Evolutionary conservation across 2,329 filamentous ascomycete species (phyloP), one percentile per base, ranked within the genome.

Genomic region (Pestalotiopsis sp.): DNA sequence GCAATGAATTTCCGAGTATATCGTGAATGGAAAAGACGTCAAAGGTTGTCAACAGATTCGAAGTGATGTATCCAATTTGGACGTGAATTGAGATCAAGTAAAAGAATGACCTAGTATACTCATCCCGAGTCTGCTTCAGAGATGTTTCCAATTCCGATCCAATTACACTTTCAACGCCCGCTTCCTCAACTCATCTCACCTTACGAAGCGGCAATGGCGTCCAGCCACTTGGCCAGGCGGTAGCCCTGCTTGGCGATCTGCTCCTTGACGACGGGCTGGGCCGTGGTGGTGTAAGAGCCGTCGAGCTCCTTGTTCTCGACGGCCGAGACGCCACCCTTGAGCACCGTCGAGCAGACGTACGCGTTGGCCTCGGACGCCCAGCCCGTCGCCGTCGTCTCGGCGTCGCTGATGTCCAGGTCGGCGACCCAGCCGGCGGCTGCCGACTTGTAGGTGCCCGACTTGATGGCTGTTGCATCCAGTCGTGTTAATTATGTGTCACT

Each of bases 181-280:
- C 31, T 45, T 9, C 25, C 14, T 59, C 59, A 31, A 3, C 31
- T 14, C 25, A 20, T 66, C 27, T 31, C 13, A 31, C n/a, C 36
- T 68, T 70, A 71, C 14, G 73, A 75, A 58, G 73, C 75, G 17
- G 75, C 78, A 60, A 79, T 77, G 20, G 78, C 77, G 67, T 80
- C 77, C 56, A 79, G 68, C 69, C 74, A 79, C 71, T 79, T 79
- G 4, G 77, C 78, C 4, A 80, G 73, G 11, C 78, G 76, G 66
- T 83, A 83, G 0, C 83, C 83, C 65, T 81, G 81, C 76, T 84
- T 84, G 9, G 82, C 81, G 31, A 84, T 82, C 75, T 84, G 82
- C 66, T 83, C 71, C 71, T 80, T 78, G 52, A 84, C 77, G 14
- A 81, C 80, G 11, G 78, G 78, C 66, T 78, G 75, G 17, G 81